These are phyloP conservation scores for Ophiostoma piceae DNA, from an alignment of 2,329 filamentous ascomycete species.

Conservation along the genomic window DNA sequence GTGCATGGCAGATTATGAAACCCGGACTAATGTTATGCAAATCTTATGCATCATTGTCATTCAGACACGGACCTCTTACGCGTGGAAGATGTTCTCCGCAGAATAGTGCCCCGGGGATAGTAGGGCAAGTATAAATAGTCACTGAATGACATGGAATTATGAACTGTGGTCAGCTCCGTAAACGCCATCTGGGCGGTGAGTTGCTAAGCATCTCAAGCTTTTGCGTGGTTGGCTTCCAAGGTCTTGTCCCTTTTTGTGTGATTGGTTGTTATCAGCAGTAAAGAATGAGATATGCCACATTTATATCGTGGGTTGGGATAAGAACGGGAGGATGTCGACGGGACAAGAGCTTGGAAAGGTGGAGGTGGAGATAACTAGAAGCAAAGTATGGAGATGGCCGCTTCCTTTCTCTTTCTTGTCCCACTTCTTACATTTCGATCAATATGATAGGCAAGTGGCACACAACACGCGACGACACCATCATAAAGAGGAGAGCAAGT, in stretches of 20 bases:
- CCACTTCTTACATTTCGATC: background rate
- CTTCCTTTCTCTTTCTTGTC: background rate
- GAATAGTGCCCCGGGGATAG: background rate
- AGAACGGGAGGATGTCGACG: background rate
- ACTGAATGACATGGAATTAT: background rate
- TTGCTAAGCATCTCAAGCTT: background rate
- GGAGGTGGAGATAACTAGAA: background rate
- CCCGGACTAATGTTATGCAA: background rate
- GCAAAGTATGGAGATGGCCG: constrained; percentile 10
- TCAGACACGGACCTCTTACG: background rate
- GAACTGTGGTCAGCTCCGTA: background rate
- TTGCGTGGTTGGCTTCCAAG: background rate
- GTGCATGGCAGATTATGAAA: background rate
- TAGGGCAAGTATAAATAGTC: background rate
- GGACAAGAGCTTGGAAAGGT: constrained; percentile 1
- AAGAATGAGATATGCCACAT: background rate
- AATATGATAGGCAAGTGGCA: background rate
- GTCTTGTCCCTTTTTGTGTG: background rate
- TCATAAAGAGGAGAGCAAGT: background rate
- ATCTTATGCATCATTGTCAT: background rate
- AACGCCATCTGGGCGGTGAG: background rate
- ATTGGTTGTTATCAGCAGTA: background rate
- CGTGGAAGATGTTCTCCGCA: background rate
- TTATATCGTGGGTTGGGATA: background rate
- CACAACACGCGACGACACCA: background rate